Evolutionary conservation across 202 grass and related monocot genomes (phyloP), one percentile per base, ranked within the genome.

Genomic region (Panicum hallii): DNA sequence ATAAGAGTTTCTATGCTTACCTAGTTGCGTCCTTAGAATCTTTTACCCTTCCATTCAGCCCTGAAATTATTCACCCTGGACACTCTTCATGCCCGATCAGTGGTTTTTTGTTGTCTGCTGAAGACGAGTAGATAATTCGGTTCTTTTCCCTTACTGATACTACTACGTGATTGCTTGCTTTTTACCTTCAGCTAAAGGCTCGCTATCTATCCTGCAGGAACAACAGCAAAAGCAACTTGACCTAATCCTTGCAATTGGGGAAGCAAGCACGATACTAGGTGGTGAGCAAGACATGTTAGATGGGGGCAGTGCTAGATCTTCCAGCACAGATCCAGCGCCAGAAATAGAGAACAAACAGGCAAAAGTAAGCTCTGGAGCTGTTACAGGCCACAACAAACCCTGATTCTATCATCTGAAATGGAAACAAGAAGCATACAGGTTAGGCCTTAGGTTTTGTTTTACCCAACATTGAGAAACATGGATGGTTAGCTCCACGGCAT

Each of bases 151-250:
- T 76, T 46, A 19, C 17, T 46, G 26, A 54, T 63, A 20, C n/a
- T 69, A 4, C n/a, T 1, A 12, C 38, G 28, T 67, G 9, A 34
- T 66, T 52, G n/a, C 15, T 34, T n/a, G 11, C n/a, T 20, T 66
- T 72, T 63, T 5, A 7, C 82, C 57, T 79, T 85, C 52, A 48
- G n/a, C 40, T 67, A 66, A 78, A 60, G 41, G 72, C 67, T 46
- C 14, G 0, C 77, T 49, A 70, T 42, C 66, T 70, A 55, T 75
- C 55, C 28, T 80, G 79, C 84, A 94, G 91, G 91, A 94, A 90
- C 94, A 97, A 87, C 94, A 97, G 26, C 83, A 97, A 75, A 97
- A 94, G 78, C 94, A 97, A 74, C 87, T 97, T 48, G 83, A 97
- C 49, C 69, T 94, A 45, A 92, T 97, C 83, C 88, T 97, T 71